Conservation (phyloP, 768 basidiomycete species). For the Lyophyllum atratum region DNA sequence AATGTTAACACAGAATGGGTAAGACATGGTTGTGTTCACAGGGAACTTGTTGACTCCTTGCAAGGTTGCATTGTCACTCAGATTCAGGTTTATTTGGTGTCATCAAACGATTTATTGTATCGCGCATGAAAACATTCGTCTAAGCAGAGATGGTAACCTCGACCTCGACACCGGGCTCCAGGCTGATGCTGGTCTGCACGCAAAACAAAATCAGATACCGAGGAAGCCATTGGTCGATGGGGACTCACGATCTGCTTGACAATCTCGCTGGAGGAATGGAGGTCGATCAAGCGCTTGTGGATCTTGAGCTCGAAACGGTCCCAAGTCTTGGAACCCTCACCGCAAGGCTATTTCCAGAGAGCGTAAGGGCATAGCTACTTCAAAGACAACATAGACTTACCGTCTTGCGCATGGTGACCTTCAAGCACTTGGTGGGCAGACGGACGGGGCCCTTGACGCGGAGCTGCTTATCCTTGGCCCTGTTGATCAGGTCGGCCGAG, state of each 20-base stretch:
- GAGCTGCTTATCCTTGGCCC: constrained; percentile 99
- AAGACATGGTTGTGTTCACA: background rate
- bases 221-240: background rate
- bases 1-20: background rate
- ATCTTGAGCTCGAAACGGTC: constrained; percentile 99
- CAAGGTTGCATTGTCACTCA: background rate
- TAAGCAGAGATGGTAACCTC: constrained; percentile 93
- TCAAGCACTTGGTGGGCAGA: constrained; percentile 97
- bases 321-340: constrained; percentile 99
- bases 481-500: constrained; percentile 94
- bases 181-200: constrained; percentile 90
- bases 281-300: constrained; percentile 99
- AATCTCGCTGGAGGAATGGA: constrained; percentile 97
- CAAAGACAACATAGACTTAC: constrained; percentile 45
- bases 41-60: background rate
- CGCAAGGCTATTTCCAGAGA: constrained; percentile 72
- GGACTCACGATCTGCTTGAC: constrained; percentile 97
- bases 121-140: constrained; percentile 15
- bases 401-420: constrained; percentile 99
- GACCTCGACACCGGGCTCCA: constrained; percentile 99
- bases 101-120: constrained; percentile 8
- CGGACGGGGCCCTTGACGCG: constrained; percentile 99
- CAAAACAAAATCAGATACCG: background rate
- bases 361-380: background rate
- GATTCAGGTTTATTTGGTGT: background rate